Evolutionary conservation across 192 early-diverging fungal genomes (phyloP).

Genomic region (Neocallimastix lanati): DNA sequence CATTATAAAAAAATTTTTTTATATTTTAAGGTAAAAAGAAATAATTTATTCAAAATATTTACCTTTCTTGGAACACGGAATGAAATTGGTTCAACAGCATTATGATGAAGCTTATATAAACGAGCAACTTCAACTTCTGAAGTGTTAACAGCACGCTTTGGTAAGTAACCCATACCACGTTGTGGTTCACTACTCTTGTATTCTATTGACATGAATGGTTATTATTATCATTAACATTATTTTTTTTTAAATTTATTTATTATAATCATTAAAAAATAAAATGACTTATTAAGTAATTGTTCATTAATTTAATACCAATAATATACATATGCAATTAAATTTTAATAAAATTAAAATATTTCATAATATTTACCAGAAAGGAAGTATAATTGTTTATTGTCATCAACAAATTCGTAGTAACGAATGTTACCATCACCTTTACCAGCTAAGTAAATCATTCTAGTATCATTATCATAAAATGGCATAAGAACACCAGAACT

Average conservation of each 20-base stretch:
- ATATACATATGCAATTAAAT: too few relatives aligned
- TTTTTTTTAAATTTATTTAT: too few relatives aligned
- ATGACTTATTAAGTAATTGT: too few relatives aligned
- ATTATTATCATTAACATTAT: too few relatives aligned
- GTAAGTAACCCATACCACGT: slow-evolving; percentile 81
- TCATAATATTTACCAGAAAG: slow-evolving; percentile 25
- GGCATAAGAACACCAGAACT: slow-evolving; percentile 94
- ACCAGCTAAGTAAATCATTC: slow-evolving; percentile 48
- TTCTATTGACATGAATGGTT: slow-evolving; percentile 23
- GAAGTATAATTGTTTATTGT: slow-evolving; percentile 55
- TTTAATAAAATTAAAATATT: not conserved
- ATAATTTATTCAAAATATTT: too few relatives aligned
- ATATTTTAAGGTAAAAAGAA: too few relatives aligned
- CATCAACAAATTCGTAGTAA: slow-evolving; percentile 94
- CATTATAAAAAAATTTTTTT: too few relatives aligned
- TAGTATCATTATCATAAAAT: slow-evolving; percentile 78
- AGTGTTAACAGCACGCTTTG: slow-evolving; percentile 78
- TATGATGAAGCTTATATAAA: slow-evolving; percentile 81
- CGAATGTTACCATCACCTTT: slow-evolving; percentile 93
- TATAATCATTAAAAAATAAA: too few relatives aligned
- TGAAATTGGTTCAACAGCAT: slow-evolving; percentile 82
- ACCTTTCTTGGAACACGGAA: slow-evolving; percentile 93
- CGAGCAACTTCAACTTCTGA: slow-evolving; percentile 77
- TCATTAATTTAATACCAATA: too few relatives aligned
- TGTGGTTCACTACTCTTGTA: slow-evolving; percentile 80